Evolutionary conservation across 495 filamentous ascomycete genomes (phyloP), one percentile per base, ranked within the genome.

Genomic region (Trichoderma orchidacearum): DNA sequence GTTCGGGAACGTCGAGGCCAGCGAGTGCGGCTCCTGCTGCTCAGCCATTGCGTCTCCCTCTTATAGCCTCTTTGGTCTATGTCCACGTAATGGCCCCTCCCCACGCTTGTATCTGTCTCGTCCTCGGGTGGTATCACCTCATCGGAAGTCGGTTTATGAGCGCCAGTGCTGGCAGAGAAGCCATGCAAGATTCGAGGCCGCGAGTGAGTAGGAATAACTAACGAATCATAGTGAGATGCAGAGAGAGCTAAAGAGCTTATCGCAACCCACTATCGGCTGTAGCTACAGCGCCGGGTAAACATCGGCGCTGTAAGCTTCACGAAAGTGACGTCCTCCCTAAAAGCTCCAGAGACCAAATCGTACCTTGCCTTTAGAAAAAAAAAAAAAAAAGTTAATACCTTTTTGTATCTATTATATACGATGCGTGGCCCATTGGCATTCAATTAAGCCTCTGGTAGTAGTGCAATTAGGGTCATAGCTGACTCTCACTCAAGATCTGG

Each of bases 1-100:
- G 15, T 86, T 78, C 17, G 93, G 92, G 70, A 90, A 75, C 23
- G 71, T 69, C 8, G 70, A 63, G n/a, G 70, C 65, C 9, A 68
- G 64, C 34, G 66, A 64, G 9, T 59, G 53, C 29, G 61, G 60
- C 28, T 69, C 61, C 45, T 75, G 70, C 30, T 77, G 35, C 35
- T 63, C 53, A 25, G 61, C 67, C 73, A 76, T 76, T 21, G 36
- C 59, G 30, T 21, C 30, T 27, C 31, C 12, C 23, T 56, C 41
- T 48, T 5, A n/a, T 1, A 6, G n/a, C 4, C 36, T 38, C 35
- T 13, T 5, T n/a, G 18, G 15, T 45, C 11, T 6, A 18, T 21
- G 11, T 45, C 17, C 36, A 23, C 36, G 36, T 23, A 28, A 48
- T n/a, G 8, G 12, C 41, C 41, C 41, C 41, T 48, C 41, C 41